Base-by-base conservation (phyloP, 1,284 basidiomycete species). In the Ceratobasidium sp. region DNA sequence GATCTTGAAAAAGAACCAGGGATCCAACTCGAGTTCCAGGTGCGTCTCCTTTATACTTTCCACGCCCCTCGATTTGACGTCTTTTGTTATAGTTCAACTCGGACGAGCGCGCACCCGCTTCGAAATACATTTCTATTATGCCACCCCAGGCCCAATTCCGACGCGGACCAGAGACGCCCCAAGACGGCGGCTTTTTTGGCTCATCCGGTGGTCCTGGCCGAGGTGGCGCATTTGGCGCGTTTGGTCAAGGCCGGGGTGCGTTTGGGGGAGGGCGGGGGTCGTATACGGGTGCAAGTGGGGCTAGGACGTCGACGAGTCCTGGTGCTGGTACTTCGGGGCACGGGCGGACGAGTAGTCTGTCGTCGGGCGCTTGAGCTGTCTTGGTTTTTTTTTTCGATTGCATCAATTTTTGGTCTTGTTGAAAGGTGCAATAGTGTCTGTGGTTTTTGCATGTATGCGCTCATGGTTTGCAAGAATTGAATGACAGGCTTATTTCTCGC, bases 1-100 rank as follows among this genome's bases (percentile, higher is more conserved):
- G 96, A 96, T 82, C 86, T 94, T 46, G 92, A 92, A 7, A 92
- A 94, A 82, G 89, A 90, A 64, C 92, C 94, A 82, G 89, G 90
- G 50, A 92, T 97, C 79, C 93, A 94, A 16, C 88, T 97, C 23
- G 96, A 97, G 84, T 97, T 96, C 87, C 94, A 96, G 88, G 94
- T 94, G 78, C 80, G 82, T 44, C 44, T 38, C 62, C 77, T 69
- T 57, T 50, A 50, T 46, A 44, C 55, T 55, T 48, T 27, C 27
- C 27, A 38, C 18, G 18, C 46, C 46, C 65, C 46, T 67, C 44
- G 16, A 59, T 30, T 67, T 30, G 27, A 30, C 27, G 27, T 30
- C 27, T 30, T 14, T 30, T 14, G 23, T 77, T 27, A 50, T 75
- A 94, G 92, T 94, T 91, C 81, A 94, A 95, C 83, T 93, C 91